Conservation (phyloP, 2,329 filamentous ascomycete species). For the Cladosporium sphaerospermum region DNA sequence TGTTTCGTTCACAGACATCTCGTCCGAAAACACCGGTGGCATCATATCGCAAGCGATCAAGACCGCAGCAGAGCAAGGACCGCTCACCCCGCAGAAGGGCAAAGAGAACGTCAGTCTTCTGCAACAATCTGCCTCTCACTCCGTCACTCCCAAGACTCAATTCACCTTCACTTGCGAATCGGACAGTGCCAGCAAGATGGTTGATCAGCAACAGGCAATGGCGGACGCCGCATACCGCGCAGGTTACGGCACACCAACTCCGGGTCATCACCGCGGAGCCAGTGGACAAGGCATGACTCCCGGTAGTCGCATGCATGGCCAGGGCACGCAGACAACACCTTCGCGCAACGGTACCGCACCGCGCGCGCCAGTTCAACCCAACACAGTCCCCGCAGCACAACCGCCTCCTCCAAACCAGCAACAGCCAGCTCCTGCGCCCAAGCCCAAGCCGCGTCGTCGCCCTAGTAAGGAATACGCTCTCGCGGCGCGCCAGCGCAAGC, state of each 20-base stretch:
- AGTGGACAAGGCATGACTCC: not conserved
- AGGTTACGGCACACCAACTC: slow-evolving; percentile 6
- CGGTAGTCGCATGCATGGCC: slow-evolving; percentile 5
- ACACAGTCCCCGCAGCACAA: slow-evolving; percentile 7
- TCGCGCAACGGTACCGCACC: slow-evolving; percentile 3
- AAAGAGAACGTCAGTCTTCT: slow-evolving; percentile 76
- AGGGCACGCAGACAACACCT: slow-evolving; percentile 25
- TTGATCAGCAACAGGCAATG: slow-evolving; percentile 31
- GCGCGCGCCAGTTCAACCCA: slow-evolving; percentile 5
- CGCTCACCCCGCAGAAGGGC: slow-evolving; percentile 50
- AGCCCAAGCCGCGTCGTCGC: slow-evolving; percentile 55
- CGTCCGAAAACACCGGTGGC: slow-evolving; percentile 42
- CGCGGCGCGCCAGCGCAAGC: slow-evolving; percentile 70
- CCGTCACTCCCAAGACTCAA: slow-evolving; percentile 64
- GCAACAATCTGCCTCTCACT: slow-evolving; percentile 57
- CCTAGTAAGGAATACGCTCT: slow-evolving; percentile 64
- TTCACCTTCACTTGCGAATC: slow-evolving; percentile 97
- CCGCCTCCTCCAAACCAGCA: slow-evolving; percentile 19
- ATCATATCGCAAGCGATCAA: slow-evolving; percentile 92
- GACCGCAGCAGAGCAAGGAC: slow-evolving; percentile 66
- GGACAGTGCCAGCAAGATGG: slow-evolving; percentile 72
- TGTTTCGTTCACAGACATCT: slow-evolving; percentile 35
- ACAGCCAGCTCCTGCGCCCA: slow-evolving; percentile 34
- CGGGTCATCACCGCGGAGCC: not conserved
- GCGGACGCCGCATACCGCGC: slow-evolving; percentile 15